phyloP scores from a whole-genome alignment of 805 yeast genomes.

The Metschnikowia kunwiensis region DNA sequence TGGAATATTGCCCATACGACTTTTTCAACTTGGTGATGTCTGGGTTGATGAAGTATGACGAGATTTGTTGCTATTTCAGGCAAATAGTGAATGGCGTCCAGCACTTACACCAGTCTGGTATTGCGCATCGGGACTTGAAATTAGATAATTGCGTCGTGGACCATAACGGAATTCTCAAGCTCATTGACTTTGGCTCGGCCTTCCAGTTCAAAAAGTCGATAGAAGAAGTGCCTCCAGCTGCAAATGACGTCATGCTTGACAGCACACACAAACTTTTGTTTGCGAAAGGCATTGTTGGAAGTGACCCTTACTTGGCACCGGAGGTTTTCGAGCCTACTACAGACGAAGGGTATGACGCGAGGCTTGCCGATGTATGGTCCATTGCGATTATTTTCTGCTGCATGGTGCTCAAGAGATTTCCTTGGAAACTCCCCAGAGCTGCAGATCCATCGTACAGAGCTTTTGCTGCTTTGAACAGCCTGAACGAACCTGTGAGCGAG shows the following conservation, averaged over 20 bases:
- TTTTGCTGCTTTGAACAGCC: slow-evolving; percentile 35
- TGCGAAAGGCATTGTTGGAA: slow-evolving; percentile 88
- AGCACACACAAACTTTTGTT: slow-evolving; percentile 45
- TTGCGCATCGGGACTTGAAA: slow-evolving; percentile 91
- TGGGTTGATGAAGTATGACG: slow-evolving; percentile 68
- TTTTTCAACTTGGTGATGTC: slow-evolving; percentile 92
- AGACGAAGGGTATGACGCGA: slow-evolving; percentile 67
- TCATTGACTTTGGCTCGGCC: slow-evolving; percentile 93
- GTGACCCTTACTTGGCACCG: slow-evolving; percentile 94
- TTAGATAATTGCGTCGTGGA: slow-evolving; percentile 90
- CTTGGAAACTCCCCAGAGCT: slow-evolving; percentile 90
- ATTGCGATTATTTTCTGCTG: slow-evolving; percentile 90
- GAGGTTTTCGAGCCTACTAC: slow-evolving; percentile 58
- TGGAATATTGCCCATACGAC: slow-evolving; percentile 92
- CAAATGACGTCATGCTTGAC: slow-evolving; percentile 22
- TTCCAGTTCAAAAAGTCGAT: slow-evolving; percentile 62
- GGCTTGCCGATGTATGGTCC: slow-evolving; percentile 91
- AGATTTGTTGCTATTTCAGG: slow-evolving; percentile 75
- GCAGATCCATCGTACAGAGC: slow-evolving; percentile 72
- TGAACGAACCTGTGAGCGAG: slow-evolving; percentile 13
- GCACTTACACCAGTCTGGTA: slow-evolving; percentile 75
- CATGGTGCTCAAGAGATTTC: slow-evolving; percentile 81
- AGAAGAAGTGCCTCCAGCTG: slow-evolving; percentile 28
- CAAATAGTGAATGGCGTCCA: slow-evolving; percentile 75
- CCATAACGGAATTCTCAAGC: slow-evolving; percentile 68